phyloP scores from a whole-genome alignment of 495 filamentous ascomycete species.

The Aspergillus cristatus region DNA sequence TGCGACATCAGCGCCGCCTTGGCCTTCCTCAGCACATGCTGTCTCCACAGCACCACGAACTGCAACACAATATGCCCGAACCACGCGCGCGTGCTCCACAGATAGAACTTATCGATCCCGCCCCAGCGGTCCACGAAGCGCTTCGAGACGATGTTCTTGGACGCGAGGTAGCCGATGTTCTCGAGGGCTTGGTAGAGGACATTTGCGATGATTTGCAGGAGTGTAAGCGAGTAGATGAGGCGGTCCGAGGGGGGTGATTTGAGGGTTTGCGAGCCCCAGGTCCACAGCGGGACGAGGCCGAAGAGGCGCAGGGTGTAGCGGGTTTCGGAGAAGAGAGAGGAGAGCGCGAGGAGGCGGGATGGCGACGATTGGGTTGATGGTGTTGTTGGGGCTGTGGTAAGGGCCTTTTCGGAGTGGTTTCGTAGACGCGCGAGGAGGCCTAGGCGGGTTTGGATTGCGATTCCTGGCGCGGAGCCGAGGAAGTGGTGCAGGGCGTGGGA shows the following conservation, averaged over 20 bases:
- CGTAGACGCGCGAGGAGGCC: slow-evolving; percentile 31
- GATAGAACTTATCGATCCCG: slow-evolving; percentile 44
- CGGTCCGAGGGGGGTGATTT: slow-evolving; percentile 38
- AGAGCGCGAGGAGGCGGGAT: slow-evolving; percentile 31
- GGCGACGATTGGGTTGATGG: too few relatives aligned
- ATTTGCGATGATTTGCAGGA: slow-evolving; percentile 58
- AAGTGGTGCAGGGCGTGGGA: slow-evolving; percentile 33
- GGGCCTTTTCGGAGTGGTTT: too few relatives aligned
- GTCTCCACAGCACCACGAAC: slow-evolving; percentile 52
- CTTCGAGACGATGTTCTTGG: slow-evolving; percentile 43
- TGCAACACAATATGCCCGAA: slow-evolving; percentile 67
- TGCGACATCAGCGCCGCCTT: slow-evolving; percentile 12
- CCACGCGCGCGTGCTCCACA: slow-evolving; percentile 78
- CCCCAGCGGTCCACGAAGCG: slow-evolving; percentile 48
- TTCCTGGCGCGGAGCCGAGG: slow-evolving; percentile 28
- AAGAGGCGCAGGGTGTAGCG: slow-evolving; percentile 70
- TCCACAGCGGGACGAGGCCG: slow-evolving; percentile 69
- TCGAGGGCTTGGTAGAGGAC: slow-evolving; percentile 69
- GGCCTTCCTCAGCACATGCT: slow-evolving; percentile 30
- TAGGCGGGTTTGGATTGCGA: slow-evolving; percentile 26
- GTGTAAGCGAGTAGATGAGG: slow-evolving; percentile 43
- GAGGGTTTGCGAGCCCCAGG: slow-evolving; percentile 53
- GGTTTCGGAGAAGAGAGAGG: slow-evolving; percentile 54
- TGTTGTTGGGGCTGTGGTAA: too few relatives aligned
- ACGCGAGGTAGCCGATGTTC: slow-evolving; percentile 70